A percentile compares a stretch with the other conserved stretches of the same genome.
Conservation (phyloP, 192 early-diverging fungal genomes). For the Dissophora globulifera region DNA sequence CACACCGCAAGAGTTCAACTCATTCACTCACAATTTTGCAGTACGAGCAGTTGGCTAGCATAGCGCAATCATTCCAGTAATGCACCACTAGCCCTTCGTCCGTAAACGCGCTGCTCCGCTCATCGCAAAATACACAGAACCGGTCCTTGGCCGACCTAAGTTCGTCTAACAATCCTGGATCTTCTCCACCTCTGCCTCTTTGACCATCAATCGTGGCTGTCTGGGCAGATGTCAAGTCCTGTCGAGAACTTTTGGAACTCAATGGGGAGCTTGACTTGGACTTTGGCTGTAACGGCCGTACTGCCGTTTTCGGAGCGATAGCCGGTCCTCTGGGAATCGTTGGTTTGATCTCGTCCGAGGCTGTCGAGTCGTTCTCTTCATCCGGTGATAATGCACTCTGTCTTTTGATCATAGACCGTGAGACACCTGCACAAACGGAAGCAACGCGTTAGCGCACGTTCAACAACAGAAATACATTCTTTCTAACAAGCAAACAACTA, state of each 20-base stretch:
- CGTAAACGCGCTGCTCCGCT: conserved; percentile 67
- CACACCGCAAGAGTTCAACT: background rate
- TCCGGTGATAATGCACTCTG: conserved; percentile 31
- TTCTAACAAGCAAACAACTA: no score
- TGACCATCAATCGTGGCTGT: background rate
- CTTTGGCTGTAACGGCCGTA: background rate
- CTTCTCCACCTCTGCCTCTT: background rate
- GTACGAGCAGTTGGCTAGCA: conserved; percentile 73
- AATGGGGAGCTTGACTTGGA: background rate
- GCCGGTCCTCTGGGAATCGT: background rate
- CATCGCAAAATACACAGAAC: conserved; percentile 82
- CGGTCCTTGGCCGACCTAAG: conserved; percentile 31
- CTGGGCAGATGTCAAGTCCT: background rate
- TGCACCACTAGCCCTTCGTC: conserved; percentile 78
- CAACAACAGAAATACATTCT: no score
- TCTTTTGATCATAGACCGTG: conserved; percentile 22
- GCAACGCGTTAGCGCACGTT: no score
- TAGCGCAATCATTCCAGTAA: conserved; percentile 82
- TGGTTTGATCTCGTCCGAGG: conserved; percentile 38
- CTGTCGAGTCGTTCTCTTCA: conserved; percentile 49
- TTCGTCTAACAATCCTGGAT: background rate
- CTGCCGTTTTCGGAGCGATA: background rate
- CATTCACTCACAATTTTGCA: conserved; percentile 73
- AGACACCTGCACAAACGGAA: conserved; percentile 14
- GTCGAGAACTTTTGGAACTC: background rate